Percentiles rank a stretch among this genome's conserved stretches.
These are phyloP conservation scores for Petasospora fabianii DNA, from an alignment of 1,139 yeast genomes.

Conservation along the genomic window DNA sequence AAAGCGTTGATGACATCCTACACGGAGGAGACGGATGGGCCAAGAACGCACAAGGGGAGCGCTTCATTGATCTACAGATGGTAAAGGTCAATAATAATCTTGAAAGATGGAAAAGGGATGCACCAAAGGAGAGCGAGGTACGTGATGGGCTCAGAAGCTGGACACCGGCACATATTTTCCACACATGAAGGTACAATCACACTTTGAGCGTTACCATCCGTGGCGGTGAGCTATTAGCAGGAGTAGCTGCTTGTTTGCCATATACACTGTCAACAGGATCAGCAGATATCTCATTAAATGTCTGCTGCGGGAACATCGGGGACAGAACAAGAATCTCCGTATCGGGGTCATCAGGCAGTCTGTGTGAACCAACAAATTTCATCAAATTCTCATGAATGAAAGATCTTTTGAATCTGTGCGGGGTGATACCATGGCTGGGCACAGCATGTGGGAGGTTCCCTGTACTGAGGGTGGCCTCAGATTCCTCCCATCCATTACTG, in stretches of 20 bases:
- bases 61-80: constrained; percentile 39
- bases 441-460: background rate
- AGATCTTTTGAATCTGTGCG: background rate
- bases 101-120: background rate
- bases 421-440: background rate
- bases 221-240: background rate
- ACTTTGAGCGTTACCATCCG: background rate
- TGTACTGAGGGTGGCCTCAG: too few species aligned
- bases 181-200: background rate
- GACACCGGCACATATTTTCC: constrained; percentile 24
- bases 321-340: background rate
- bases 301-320: background rate
- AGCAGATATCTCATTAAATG: background rate
- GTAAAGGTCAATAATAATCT: constrained; percentile 4
- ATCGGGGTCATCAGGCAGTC: background rate
- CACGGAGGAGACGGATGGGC: constrained; percentile 73
- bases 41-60: constrained; percentile 41
- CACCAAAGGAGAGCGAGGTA: constrained; percentile 36
- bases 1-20: constrained; percentile 72
- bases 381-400: constrained; percentile 6
- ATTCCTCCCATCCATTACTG: too few species aligned
- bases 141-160: constrained; percentile 47
- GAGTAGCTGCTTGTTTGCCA: too few species aligned
- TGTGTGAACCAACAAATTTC: constrained; percentile 4
- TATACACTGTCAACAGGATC: background rate